Base-by-base conservation (phyloP, 805 yeast species). In the Ogataea ganodermae region DNA sequence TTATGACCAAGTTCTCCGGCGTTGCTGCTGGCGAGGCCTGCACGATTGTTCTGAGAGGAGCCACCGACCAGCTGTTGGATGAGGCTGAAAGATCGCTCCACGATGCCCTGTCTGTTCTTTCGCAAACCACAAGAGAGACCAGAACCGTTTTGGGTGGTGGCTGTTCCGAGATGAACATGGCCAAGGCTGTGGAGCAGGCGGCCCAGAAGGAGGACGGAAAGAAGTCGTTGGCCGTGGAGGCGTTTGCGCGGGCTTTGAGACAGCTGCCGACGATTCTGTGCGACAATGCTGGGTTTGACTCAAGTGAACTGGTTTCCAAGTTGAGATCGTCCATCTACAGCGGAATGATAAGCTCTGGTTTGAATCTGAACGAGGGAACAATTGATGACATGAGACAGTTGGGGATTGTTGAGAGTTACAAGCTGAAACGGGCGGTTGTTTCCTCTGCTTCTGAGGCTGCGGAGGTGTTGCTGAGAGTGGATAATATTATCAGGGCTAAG, bases 391-490 rank as follows among this genome's bases (percentile, higher is more conserved):
- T 94, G 95, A 81, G 96, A 67, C 94, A 90, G 52, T 70, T 84
- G 58, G 99, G 98, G 18, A 80, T 92, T 57, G 90, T 94, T 44
- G 99, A 94, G 72, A 84, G 95, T 54, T 94, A 78, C 71, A 92
- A 91, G 70, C 78, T 94, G 67, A 94, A 94, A 72, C 78, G 81
- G 54, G 96, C 97, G 2, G 99, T 95, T 13, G 97, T 94, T 14
- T 80, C 90, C 12, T 84, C 95, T 39, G 98, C 99, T 4, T 77
- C 96, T n/a, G 99, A 94, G 73, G 99, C 99, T 26, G 95, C 98
- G 4, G 98, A 94, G 73, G 91, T 94, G 40, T 78, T 94, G 56
- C 73, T 94, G 61, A 83, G 99, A 66, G 99, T 94, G 35, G 99
- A 94, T 67, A 92, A 94, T 69, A 94, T 94, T 56, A 89, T 94